These are phyloP conservation scores for Cordyceps cateniannulata DNA, from an alignment of 2,329 filamentous ascomycete genomes.

Conservation along the genomic window DNA sequence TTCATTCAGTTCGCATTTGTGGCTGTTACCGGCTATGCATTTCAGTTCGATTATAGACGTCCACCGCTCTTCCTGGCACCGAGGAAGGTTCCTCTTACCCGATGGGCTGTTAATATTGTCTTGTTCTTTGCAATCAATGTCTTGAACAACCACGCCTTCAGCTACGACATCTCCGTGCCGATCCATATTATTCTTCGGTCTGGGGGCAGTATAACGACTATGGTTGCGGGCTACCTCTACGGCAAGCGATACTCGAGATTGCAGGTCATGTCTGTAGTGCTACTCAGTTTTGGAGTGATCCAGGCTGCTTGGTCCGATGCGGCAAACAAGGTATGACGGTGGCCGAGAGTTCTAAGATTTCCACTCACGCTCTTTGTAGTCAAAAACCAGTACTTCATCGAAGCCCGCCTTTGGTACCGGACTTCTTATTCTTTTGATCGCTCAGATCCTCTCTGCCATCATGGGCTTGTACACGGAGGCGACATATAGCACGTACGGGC, in stretches of 20 bases:
- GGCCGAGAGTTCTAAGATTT: conserved; percentile 5
- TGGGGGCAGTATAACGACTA: conserved; percentile 92
- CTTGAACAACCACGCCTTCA: conserved; percentile 95
- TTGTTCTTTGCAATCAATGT: conserved; percentile 93
- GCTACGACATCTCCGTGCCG: conserved; percentile 92
- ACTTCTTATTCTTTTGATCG: conserved; percentile 75
- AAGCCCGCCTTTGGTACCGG: conserved; percentile 48
- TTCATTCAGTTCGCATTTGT: conserved; percentile 88
- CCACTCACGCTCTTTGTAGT: conserved; percentile 10
- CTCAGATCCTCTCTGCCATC: conserved; percentile 83
- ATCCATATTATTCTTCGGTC: conserved; percentile 95
- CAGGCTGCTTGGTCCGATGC: conserved; percentile 87
- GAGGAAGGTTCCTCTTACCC: conserved; percentile 73
- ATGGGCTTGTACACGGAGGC: conserved; percentile 95
- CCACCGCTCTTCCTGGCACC: conserved; percentile 67
- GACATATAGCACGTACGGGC: conserved; percentile 77
- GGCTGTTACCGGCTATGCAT: conserved; percentile 68
- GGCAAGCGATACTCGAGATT: conserved; percentile 77
- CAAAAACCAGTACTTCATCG: not conserved
- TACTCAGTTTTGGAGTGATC: conserved; percentile 82
- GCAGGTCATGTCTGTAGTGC: conserved; percentile 73
- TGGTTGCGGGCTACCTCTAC: conserved; percentile 79
- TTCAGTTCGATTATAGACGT: conserved; percentile 62
- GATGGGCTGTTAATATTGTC: conserved; percentile 83
- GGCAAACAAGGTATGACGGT: conserved; percentile 62